Evolutionary conservation across 2,329 filamentous ascomycete genomes (phyloP).

Genomic region (Lachnellula subtilissima): DNA sequence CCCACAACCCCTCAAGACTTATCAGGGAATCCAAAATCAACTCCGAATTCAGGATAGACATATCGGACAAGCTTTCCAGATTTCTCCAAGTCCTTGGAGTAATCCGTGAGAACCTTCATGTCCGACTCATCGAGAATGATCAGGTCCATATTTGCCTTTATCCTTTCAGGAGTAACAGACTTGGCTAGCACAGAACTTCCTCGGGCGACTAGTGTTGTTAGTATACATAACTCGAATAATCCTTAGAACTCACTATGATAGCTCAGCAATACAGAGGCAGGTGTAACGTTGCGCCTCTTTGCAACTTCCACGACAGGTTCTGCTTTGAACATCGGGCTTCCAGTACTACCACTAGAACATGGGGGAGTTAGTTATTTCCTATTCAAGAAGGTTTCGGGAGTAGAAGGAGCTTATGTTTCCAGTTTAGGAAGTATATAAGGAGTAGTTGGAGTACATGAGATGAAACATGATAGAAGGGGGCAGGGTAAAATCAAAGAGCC

Average conservation of each 20-base stretch:
- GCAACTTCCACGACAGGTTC: constrained; percentile 58
- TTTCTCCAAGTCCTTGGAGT: constrained; percentile 44
- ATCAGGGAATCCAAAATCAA: constrained; percentile 69
- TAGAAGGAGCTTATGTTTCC: too few species aligned
- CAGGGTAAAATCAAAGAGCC: too few species aligned
- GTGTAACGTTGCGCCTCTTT: constrained; percentile 55
- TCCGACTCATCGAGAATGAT: constrained; percentile 62
- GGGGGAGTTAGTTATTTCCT: too few species aligned
- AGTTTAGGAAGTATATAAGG: too few species aligned
- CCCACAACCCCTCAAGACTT: constrained; percentile 12
- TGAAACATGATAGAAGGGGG: too few species aligned
- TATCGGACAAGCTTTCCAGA: constrained; percentile 54
- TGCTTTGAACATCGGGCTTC: constrained; percentile 49
- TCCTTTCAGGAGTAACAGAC: constrained; percentile 63
- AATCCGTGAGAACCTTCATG: constrained; percentile 50
- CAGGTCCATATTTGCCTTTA: constrained; percentile 65
- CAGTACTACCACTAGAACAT: constrained; percentile 34
- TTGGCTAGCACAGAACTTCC: constrained; percentile 70
- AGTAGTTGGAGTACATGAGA: too few species aligned
- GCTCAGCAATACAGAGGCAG: constrained; percentile 63
- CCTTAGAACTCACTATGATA: constrained; percentile 57
- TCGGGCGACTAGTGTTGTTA: constrained; percentile 51
- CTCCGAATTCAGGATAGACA: constrained; percentile 64
- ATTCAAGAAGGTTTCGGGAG: too few species aligned
- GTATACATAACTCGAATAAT: not conserved